Conservation (phyloP, 805 yeast genomes). For the Candida sithepensis region DNA sequence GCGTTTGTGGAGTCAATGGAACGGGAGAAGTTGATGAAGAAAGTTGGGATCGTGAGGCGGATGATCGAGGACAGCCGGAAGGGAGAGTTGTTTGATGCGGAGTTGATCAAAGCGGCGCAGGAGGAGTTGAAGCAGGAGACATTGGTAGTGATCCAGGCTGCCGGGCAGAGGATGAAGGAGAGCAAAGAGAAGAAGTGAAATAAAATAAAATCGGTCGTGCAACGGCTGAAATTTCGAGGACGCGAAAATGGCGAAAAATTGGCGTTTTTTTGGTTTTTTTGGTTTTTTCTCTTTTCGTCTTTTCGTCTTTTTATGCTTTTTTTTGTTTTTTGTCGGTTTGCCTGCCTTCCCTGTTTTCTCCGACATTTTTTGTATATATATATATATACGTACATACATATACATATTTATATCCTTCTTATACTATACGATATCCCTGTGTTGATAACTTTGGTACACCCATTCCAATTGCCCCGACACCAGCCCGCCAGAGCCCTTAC, state of each 20-base stretch:
- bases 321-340: too few relatives aligned
- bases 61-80: constrained; percentile 30
- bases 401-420: too few relatives aligned
- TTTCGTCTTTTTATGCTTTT: too few relatives aligned
- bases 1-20: constrained; percentile 17
- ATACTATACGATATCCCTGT: too few relatives aligned
- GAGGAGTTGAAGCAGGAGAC: constrained; percentile 32
- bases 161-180: constrained; percentile 14
- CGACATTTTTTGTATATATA: too few relatives aligned
- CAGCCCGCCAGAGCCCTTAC: too few relatives aligned
- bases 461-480: too few relatives aligned
- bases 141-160: constrained; percentile 22
- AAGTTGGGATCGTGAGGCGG: constrained; percentile 22
- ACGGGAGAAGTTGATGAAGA: constrained; percentile 12
- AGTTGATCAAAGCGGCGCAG: constrained; percentile 32
- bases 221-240: background rate
- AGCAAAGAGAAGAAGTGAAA: background rate
- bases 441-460: too few relatives aligned
- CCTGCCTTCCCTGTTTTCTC: too few relatives aligned
- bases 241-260: background rate
- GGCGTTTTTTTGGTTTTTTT: constrained; percentile 2
- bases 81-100: constrained; percentile 28
- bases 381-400: too few relatives aligned
- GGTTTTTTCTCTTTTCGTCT: background rate
- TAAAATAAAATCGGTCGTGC: background rate